phyloP scores from a whole-genome alignment of 805 yeast genomes.

The Yamadazyma nakazawae region DNA sequence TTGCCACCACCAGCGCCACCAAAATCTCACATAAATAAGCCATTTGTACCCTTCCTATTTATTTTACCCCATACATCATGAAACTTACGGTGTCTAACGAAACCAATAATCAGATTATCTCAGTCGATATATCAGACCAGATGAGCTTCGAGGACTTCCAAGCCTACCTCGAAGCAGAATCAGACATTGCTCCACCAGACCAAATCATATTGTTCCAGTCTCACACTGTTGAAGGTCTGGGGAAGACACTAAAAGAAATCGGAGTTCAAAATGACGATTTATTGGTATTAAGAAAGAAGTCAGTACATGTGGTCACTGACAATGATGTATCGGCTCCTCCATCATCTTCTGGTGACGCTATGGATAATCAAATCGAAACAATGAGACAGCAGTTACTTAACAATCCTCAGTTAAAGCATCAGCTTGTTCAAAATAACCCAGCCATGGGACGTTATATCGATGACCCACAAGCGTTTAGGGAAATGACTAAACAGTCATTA shows the following conservation, averaged over 20 bases:
- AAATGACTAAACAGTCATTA: constrained; percentile 30
- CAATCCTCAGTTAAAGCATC: constrained; percentile 39
- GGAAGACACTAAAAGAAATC: constrained; percentile 42
- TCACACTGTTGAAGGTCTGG: constrained; percentile 27
- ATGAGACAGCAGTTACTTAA: constrained; percentile 47
- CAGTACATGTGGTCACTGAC: constrained; percentile 6
- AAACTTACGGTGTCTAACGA: constrained; percentile 25
- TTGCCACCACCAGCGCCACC: constrained; percentile 4
- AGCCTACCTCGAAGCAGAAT: constrained; percentile 71
- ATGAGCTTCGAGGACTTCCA: constrained; percentile 64
- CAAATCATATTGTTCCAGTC: constrained; percentile 53
- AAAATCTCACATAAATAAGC: constrained; percentile 4
- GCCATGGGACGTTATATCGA: constrained; percentile 43
- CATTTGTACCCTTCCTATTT: background rate
- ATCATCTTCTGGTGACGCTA: constrained; percentile 4
- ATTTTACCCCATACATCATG: constrained; percentile 15
- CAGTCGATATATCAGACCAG: constrained; percentile 63
- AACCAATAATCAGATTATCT: constrained; percentile 22
- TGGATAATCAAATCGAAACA: constrained; percentile 40
- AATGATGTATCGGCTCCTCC: constrained; percentile 6
- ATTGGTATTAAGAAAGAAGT: constrained; percentile 35
- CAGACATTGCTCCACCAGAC: constrained; percentile 44
- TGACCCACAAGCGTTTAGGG: constrained; percentile 48
- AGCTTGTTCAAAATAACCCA: constrained; percentile 42
- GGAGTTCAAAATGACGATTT: constrained; percentile 59